Base-by-base conservation (phyloP, 768 basidiomycete genomes). In the Suillus discolor region DNA sequence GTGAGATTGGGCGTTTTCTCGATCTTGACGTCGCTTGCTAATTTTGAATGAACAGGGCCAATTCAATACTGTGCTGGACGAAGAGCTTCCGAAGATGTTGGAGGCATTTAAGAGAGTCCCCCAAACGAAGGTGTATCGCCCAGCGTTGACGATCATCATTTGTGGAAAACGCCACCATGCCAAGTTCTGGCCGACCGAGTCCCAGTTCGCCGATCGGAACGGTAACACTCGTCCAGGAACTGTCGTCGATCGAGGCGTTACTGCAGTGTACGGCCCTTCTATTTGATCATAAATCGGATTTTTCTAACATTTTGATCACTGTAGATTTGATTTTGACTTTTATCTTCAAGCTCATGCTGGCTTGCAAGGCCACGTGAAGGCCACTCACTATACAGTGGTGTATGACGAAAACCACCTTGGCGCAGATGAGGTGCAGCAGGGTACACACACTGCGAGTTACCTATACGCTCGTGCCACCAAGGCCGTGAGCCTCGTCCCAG, bases 381-480 rank as follows among this genome's bases (percentile, higher is more conserved):
- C 91, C 0, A 94, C 92, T 1, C 92, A 93, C 70, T 94, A 94
- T 76, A 87, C 85, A 2, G 86, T 93, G 31, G 82, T 93, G 5
- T 91, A 93, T 73, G 93, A 94, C 75, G 92, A 95, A 77, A 88
- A 85, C 71, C 72, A 65, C 4, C 79, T 93, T n/a, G 78, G 77
- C 2, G 88, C 92, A 0, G 89, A 96, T 73, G 85, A 86, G 18
- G 79, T 94, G 13, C 93, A 95, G 72, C 81, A 87, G 66, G 89
- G 92, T 2, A 87, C 90, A 0, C 85, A 94, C 71, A 80, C 86
- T 62, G 76, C 82, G 16, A 87, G 87, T 69, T 94, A 93, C 71
- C 79, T 92, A 16, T 96, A 92, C 69, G 92, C 90, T 1, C 85
- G 93, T 4, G 92, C 93, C 1, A 96, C 92, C 4, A 90, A 91